A percentile compares a stretch with the other conserved stretches of the same genome.
These are phyloP conservation scores for Diaporthe amygdali DNA, from an alignment of 2,329 filamentous ascomycete genomes.

Conservation along the genomic window DNA sequence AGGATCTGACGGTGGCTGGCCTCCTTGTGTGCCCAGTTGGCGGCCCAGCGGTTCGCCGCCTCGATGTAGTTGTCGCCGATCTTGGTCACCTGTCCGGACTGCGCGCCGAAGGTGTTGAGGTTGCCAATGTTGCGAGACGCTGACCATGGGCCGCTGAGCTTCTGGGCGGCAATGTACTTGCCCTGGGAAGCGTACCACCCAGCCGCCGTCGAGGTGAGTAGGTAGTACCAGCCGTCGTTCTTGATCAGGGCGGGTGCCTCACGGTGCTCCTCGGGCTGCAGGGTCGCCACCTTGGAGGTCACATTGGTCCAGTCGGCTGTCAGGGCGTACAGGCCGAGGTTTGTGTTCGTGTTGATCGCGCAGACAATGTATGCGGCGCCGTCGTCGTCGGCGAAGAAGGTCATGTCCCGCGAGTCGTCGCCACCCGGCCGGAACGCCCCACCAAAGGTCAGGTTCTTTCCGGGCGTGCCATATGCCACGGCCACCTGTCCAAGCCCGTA, in stretches of 20 bases:
- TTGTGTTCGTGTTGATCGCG: background rate
- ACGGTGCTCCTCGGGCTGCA: background rate
- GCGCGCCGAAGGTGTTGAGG: slow-evolving; percentile 4
- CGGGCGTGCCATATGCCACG: background rate
- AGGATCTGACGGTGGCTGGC: background rate
- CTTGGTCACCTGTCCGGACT: background rate
- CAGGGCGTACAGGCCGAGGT: background rate
- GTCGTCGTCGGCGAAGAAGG: background rate
- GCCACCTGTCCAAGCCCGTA: background rate
- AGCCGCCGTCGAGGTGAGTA: background rate
- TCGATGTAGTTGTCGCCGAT: background rate
- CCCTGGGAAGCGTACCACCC: slow-evolving; percentile 2
- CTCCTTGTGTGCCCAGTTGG: background rate
- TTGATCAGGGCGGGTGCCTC: background rate
- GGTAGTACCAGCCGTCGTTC: background rate
- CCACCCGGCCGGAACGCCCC: background rate
- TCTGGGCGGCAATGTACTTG: background rate
- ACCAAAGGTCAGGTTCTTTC: background rate
- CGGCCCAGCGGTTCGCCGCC: background rate
- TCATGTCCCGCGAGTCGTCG: slow-evolving; percentile 1
- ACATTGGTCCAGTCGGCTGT: slow-evolving; percentile 1
- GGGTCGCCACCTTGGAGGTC: background rate
- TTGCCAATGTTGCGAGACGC: background rate
- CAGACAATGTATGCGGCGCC: background rate
- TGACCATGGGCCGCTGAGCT: background rate